Evolutionary conservation across 345 rosid genomes (phyloP), one percentile per base, ranked within the genome.

Genomic region (Melaleuca alternifolia): DNA sequence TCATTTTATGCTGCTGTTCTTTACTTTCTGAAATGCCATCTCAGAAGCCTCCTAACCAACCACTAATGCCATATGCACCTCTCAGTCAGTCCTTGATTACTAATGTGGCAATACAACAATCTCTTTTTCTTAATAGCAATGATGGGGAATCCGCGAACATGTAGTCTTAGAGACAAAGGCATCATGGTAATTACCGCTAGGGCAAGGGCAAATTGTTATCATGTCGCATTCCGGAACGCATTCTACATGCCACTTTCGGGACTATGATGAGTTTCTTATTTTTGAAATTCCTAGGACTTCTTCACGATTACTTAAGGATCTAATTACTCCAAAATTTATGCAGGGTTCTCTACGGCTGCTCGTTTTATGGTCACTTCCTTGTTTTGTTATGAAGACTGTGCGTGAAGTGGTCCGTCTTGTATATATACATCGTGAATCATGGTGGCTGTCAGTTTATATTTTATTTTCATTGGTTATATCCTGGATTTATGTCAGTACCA

Each of bases 401-500:
- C 94, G 98, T 7, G 99, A 97, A 88, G 87, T 93, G 6, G 89
- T 94, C 18, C 91, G 98, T 23, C 86, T 90, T 65, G 77, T 90
- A 30, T 94, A 94, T 30, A 92, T 91, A 81, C 89, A 89, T 44
- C 95, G 84, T 24, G 94, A 90, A 44, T 93, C 96, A 41, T 92
- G 95, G 91, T 95, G 96, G 98, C 89, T 92, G 48, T 97, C 98
- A 21, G 59, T 93, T 84, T 91, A 90, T 28, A 88, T 92, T 76
- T 91, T 94, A 14, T 88, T 93, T 10, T 86, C 94, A 2, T 89
- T 96, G 90, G 85, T 92, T 84, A 83, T 95, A 59, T 96, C 98
- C 14, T 97, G 99, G 99, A 93, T 93, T 87, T 97, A 91, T 51
- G 89, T 92, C 87, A 93, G 98, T 88, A 90, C 91, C 9, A 92